These are phyloP conservation scores for Coccomyxa sp. DNA, from an alignment of 139 green algal genomes.

Conservation along the genomic window DNA sequence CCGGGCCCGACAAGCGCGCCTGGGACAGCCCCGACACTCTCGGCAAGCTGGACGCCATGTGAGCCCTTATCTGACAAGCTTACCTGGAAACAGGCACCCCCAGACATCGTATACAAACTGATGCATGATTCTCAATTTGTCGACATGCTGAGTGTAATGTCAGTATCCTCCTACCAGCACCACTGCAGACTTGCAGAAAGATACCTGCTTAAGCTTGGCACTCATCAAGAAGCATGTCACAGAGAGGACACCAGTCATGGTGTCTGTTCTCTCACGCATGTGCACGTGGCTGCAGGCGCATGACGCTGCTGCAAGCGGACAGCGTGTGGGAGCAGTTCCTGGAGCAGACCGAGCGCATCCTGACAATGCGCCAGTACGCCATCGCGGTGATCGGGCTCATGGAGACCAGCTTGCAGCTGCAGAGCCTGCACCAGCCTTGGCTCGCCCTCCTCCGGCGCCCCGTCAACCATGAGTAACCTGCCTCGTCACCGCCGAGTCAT, in stretches of 20 bases:
- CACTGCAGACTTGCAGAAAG: too few species aligned
- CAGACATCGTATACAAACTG: not conserved
- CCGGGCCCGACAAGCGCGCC: not conserved
- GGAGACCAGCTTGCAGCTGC: not conserved
- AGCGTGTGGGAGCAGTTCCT: slow-evolving; percentile 12
- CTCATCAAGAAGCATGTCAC: too few species aligned
- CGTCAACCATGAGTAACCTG: not conserved
- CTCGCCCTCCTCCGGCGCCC: not conserved
- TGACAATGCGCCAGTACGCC: slow-evolving; percentile 7
- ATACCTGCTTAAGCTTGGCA: too few species aligned
- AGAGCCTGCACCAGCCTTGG: slow-evolving; percentile 2
- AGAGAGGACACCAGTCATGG: too few species aligned
- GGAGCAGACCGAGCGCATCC: slow-evolving; percentile 13
- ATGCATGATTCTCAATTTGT: not conserved
- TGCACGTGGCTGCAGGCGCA: slow-evolving; percentile 7
- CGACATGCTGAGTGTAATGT: not conserved
- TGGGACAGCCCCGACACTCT: slow-evolving; percentile 2
- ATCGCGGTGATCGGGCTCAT: not conserved
- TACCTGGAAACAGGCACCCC: not conserved
- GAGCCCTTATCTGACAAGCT: not conserved
- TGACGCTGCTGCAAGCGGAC: slow-evolving; percentile 11
- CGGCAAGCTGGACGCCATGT: slow-evolving; percentile 11
- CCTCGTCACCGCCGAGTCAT: not conserved
- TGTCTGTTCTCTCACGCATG: too few species aligned
- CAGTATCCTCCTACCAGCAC: too few species aligned